Evolutionary conservation across 1,284 basidiomycete species (phyloP).

Genomic region (Leccinum pachyderme): DNA sequence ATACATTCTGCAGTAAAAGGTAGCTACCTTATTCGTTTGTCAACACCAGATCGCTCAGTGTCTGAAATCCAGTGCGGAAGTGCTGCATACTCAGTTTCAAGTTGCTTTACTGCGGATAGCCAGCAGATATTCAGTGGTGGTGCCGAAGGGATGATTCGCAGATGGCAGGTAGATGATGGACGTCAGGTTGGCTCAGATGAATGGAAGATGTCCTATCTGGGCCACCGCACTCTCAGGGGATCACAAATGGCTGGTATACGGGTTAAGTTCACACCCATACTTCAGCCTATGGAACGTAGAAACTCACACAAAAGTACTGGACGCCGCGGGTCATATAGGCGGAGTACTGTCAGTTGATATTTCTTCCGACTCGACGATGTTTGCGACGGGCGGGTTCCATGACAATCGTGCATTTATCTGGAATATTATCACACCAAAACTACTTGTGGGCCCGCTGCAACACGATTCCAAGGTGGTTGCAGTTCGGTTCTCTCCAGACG

Average conservation of each 20-base stretch:
- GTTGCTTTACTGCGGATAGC: neutral
- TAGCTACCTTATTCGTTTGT: too few relatives aligned
- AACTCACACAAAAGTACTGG: neutral
- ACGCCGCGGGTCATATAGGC: neutral
- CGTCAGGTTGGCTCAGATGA: neutral
- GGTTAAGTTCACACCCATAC: rapidly evolving
- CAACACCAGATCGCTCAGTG: neutral
- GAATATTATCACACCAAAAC: neutral
- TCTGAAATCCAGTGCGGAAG: neutral
- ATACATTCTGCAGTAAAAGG: too few relatives aligned
- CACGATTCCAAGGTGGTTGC: neutral
- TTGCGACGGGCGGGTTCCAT: neutral
- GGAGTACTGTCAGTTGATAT: neutral
- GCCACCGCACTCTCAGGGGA: neutral
- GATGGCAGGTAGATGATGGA: neutral
- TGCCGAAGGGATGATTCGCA: neutral
- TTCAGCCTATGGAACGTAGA: neutral
- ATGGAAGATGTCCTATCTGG: neutral
- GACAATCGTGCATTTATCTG: neutral
- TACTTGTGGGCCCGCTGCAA: neutral
- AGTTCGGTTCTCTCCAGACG: neutral
- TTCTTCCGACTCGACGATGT: neutral
- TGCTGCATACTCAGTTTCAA: neutral
- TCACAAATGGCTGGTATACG: neutral
- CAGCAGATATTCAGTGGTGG: neutral